phyloP scores from a whole-genome alignment of 805 yeast species.

The Deakozyma indianensis region DNA sequence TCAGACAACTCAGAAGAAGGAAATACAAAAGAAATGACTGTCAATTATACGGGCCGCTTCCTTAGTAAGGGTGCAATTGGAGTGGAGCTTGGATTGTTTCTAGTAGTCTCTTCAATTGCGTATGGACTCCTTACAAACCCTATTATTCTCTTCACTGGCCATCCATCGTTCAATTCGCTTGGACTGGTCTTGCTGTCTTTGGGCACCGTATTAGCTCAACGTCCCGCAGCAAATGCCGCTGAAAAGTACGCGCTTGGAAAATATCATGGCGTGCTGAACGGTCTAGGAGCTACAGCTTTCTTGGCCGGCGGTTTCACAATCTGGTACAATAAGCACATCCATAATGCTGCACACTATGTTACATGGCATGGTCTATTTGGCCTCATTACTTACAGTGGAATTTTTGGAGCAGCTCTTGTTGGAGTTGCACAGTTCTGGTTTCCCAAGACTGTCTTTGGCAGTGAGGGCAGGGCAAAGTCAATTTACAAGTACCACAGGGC shows the following conservation, averaged over 20 bases:
- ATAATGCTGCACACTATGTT: constrained; percentile 13
- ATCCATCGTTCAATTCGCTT: constrained; percentile 13
- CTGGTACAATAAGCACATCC: constrained; percentile 14
- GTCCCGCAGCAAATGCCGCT: constrained; percentile 10
- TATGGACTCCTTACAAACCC: constrained; percentile 6
- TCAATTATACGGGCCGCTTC: background rate
- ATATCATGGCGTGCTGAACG: constrained; percentile 16
- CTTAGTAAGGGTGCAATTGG: constrained; percentile 22
- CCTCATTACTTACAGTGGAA: constrained; percentile 9
- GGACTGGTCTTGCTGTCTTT: constrained; percentile 15
- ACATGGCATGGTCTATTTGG: constrained; percentile 18
- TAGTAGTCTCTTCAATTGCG: constrained; percentile 4
- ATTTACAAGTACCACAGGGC: constrained; percentile 18
- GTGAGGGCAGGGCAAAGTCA: constrained; percentile 13
- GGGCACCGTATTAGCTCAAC: constrained; percentile 16
- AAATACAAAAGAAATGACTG: background rate
- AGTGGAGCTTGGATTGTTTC: constrained; percentile 17
- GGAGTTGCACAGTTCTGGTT: constrained; percentile 17
- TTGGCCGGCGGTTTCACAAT: constrained; percentile 11
- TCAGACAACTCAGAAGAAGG: no score
- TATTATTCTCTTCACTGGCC: constrained; percentile 15
- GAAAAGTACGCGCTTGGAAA: constrained; percentile 15
- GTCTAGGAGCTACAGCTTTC: constrained; percentile 8
- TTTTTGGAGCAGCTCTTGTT: constrained; percentile 9
- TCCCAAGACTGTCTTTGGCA: constrained; percentile 15